A percentile compares a stretch with the other conserved stretches of the same genome.
These are phyloP conservation scores for Triangularia verruculosa DNA, from an alignment of 2,329 filamentous ascomycete genomes.

Conservation along the genomic window DNA sequence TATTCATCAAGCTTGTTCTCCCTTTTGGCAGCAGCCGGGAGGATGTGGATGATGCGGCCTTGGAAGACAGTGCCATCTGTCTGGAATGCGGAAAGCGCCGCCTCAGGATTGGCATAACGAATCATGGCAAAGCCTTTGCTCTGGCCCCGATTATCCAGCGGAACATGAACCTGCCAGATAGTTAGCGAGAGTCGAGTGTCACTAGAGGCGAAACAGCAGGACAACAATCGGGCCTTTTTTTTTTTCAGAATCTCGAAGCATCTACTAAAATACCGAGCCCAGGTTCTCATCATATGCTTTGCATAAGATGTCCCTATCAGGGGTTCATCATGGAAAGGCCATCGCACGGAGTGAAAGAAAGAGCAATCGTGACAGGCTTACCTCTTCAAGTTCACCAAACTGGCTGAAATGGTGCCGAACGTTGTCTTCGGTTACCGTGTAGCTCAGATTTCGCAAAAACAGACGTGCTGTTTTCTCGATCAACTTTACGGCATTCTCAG, in stretches of 20 bases:
- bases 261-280: slow-evolving; percentile 99
- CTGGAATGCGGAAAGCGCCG: slow-evolving; percentile 76
- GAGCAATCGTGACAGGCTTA: slow-evolving; percentile 50
- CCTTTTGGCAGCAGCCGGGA: slow-evolving; percentile 79
- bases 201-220: slow-evolving; percentile 22
- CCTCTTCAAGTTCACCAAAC: slow-evolving; percentile 81
- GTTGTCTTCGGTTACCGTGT: slow-evolving; percentile 73
- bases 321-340: slow-evolving; percentile 74
- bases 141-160: slow-evolving; percentile 66
- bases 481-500: slow-evolving; percentile 50
- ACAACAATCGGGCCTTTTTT: slow-evolving; percentile 31
- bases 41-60: slow-evolving; percentile 84
- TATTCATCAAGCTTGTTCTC: slow-evolving; percentile 83
- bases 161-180: slow-evolving; percentile 73
- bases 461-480: slow-evolving; percentile 73
- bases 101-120: slow-evolving; percentile 68
- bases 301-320: slow-evolving; percentile 99
- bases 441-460: slow-evolving; percentile 87
- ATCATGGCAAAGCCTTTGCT: slow-evolving; percentile 92
- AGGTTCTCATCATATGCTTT: slow-evolving; percentile 82
- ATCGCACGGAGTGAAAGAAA: slow-evolving; percentile 22
- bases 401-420: slow-evolving; percentile 67
- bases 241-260: slow-evolving; percentile 82
- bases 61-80: slow-evolving; percentile 87
- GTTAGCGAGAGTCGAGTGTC: slow-evolving; percentile 39